Conservation (phyloP, 1,284 basidiomycete species). For the Ceratobasidium sp. region DNA sequence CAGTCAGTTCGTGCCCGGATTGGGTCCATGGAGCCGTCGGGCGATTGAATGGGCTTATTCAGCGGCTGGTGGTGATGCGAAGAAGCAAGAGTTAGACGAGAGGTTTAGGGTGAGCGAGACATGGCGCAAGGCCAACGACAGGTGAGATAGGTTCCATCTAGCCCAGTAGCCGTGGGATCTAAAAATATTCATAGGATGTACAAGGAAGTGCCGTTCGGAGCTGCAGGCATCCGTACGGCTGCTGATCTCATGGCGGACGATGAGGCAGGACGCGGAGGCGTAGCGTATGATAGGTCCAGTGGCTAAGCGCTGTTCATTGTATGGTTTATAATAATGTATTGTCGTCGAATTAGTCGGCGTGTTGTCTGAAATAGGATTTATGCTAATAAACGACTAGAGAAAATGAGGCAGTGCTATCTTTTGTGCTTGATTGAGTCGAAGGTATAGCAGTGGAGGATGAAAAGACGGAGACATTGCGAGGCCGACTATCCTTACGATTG, state of each 20-base stretch:
- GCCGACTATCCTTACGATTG: too few relatives aligned
- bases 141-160: background rate
- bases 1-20: constrained; percentile 18
- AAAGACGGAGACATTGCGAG: too few relatives aligned
- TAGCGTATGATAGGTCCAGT: constrained; percentile 33
- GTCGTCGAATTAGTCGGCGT: too few relatives aligned
- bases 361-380: too few relatives aligned
- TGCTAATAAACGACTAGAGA: too few relatives aligned
- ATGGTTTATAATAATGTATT: too few relatives aligned
- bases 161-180: background rate
- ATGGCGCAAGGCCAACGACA: constrained; percentile 39
- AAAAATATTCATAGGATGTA: constrained; percentile 20
- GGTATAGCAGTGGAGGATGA: too few relatives aligned
- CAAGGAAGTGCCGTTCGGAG: constrained; percentile 43
- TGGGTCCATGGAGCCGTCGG: constrained; percentile 47
- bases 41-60: constrained; percentile 43
- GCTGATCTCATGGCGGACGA: constrained; percentile 43
- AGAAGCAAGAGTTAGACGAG: constrained; percentile 35
- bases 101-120: constrained; percentile 39
- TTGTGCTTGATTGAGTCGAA: too few relatives aligned
- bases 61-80: constrained; percentile 39
- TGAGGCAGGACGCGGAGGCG: constrained; percentile 38
- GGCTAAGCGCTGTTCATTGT: background rate
- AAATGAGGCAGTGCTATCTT: too few relatives aligned
- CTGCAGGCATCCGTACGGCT: constrained; percentile 42